Evolutionary conservation across 2,329 filamentous ascomycete genomes (phyloP).

Genomic region (Epichloe coenophiala): DNA sequence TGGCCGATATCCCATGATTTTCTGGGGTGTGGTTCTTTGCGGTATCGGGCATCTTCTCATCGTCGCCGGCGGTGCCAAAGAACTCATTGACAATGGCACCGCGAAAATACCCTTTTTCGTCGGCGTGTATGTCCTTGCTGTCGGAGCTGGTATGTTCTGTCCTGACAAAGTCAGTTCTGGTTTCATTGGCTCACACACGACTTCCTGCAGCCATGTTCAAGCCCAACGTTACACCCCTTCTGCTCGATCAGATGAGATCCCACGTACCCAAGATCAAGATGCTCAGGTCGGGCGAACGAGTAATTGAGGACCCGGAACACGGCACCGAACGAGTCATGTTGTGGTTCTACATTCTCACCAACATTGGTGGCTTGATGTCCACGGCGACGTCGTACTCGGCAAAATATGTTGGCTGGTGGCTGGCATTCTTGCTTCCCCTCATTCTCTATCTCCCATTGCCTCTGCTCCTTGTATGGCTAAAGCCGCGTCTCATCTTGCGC

Average conservation of each 20-base stretch:
- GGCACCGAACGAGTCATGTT: constrained; percentile 54
- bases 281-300: constrained; percentile 42
- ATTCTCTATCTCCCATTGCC: constrained; percentile 48
- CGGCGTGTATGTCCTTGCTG: constrained; percentile 36
- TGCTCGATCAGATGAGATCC: constrained; percentile 51
- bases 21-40: constrained; percentile 53
- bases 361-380: constrained; percentile 38
- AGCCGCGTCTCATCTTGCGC: constrained; percentile 40
- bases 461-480: constrained; percentile 39
- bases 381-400: constrained; percentile 39
- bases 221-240: constrained; percentile 54
- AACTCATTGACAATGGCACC: constrained; percentile 29
- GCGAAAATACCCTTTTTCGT: constrained; percentile 46
- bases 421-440: constrained; percentile 30
- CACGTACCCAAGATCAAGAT: constrained; percentile 25
- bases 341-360: constrained; percentile 45
- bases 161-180: too few relatives aligned
- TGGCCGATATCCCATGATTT: constrained; percentile 60
- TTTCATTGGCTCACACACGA: background rate
- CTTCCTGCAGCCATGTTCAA: constrained; percentile 42
- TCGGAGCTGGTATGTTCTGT: constrained; percentile 42
- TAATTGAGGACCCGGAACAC: constrained; percentile 55
- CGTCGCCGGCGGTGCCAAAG: constrained; percentile 41
- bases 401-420: constrained; percentile 37
- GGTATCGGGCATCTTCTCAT: constrained; percentile 57